These are phyloP conservation scores for Bruguiera sexangula DNA, from an alignment of 345 rosid species.

Conservation along the genomic window DNA sequence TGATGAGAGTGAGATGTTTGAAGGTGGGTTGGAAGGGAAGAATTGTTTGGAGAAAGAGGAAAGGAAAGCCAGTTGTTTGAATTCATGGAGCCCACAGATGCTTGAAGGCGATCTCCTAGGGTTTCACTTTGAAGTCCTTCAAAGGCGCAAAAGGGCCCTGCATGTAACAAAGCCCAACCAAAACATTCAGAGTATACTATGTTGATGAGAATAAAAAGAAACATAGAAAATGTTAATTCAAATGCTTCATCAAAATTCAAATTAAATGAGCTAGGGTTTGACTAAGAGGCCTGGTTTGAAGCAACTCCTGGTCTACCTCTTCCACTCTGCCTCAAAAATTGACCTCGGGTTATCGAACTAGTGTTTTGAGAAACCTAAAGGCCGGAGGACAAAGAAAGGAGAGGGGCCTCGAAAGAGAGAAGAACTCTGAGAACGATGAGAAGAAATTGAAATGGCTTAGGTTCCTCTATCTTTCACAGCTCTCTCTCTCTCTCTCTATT, in stretches of 20 bases:
- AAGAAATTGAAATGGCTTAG: slow-evolving; percentile 27
- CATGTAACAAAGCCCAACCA: slow-evolving; percentile 16
- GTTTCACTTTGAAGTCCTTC: not conserved
- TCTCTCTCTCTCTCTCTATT: slow-evolving; percentile 10
- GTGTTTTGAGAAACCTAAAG: slow-evolving; percentile 13
- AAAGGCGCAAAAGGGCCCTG: slow-evolving; percentile 19
- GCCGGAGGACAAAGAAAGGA: slow-evolving; percentile 16
- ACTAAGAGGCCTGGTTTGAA: slow-evolving; percentile 17
- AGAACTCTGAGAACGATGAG: slow-evolving; percentile 33
- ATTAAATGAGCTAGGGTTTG: not conserved
- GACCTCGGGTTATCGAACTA: slow-evolving; percentile 24
- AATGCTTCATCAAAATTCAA: not conserved
- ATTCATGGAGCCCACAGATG: slow-evolving; percentile 55
- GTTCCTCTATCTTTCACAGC: not conserved
- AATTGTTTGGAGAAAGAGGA: slow-evolving; percentile 78
- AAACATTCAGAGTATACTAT: slow-evolving; percentile 4
- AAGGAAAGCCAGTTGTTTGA: slow-evolving; percentile 98
- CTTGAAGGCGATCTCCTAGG: not conserved
- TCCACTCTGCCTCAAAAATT: slow-evolving; percentile 20
- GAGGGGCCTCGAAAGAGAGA: slow-evolving; percentile 40
- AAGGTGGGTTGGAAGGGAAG: slow-evolving; percentile 65
- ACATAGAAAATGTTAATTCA: not conserved
- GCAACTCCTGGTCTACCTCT: slow-evolving; percentile 10
- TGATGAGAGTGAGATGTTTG: slow-evolving; percentile 74
- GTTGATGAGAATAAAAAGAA: not conserved